Percentiles rank a stretch among this genome's conserved stretches.
These are phyloP conservation scores for Starmerella potacharoeniae DNA, from an alignment of 805 yeast species.

Conservation along the genomic window DNA sequence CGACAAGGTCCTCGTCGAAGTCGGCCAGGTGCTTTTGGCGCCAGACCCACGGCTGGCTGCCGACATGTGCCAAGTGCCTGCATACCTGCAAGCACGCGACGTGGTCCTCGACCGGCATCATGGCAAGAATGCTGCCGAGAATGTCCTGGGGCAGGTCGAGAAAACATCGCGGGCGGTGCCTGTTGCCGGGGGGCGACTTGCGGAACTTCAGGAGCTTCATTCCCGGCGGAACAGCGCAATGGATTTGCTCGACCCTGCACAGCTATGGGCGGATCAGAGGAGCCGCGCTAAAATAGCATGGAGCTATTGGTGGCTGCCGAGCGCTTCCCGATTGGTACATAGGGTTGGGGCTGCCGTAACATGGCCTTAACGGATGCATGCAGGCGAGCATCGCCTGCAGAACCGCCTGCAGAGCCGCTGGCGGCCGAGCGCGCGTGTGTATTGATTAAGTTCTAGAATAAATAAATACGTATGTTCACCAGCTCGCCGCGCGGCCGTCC, in stretches of 20 bases:
- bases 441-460: too few species aligned
- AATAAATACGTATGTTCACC: background rate
- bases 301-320: too few species aligned
- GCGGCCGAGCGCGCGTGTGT: too few species aligned
- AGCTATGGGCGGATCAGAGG: too few species aligned
- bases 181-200: background rate
- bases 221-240: background rate
- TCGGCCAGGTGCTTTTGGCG: background rate
- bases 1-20: background rate
- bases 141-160: background rate
- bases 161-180: background rate
- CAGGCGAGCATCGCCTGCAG: too few species aligned
- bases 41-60: constrained; percentile 1
- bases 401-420: too few species aligned
- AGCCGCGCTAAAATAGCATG: too few species aligned
- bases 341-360: too few species aligned
- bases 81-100: background rate
- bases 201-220: background rate
- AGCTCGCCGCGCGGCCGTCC: background rate
- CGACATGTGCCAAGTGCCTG: background rate
- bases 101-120: background rate
- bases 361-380: too few species aligned
- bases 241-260: too few species aligned
- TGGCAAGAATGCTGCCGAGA: background rate
- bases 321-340: too few species aligned